Base-by-base conservation (phyloP, 176 grass and related monocot species). In the Aechmea fasciata region DNA sequence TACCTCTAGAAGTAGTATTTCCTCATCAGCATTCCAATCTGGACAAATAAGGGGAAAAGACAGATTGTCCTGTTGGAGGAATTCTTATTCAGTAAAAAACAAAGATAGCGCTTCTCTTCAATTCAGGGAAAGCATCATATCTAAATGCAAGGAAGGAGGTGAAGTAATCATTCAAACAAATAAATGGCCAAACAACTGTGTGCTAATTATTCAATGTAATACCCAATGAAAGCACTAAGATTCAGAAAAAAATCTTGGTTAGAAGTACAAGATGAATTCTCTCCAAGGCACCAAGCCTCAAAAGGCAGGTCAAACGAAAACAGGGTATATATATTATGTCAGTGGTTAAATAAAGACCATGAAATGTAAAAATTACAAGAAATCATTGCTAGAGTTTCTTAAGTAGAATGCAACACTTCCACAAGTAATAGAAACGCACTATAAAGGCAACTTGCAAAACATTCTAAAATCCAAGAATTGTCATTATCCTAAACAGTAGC, bases 1-100 rank as follows among this genome's bases (percentile, higher is more conserved):
- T 85, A 99, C 94, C 94, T 99, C 94, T 64, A 99, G 71, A 75
- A 99, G 89, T 63, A 99, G 84, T 78, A 99, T 99, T 83, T 99
- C 94, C 64, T 99, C 89, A 14, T 99, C 94, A 41, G 94, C 94
- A 82, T 99, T 99, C 94, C 94, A 99, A 77, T 99, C 94, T 51
- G 89, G 72, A 77, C 89, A 93, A 71, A 99, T 93, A 76, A 99
- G 82, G 11, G 77, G 94, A 65, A 99, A 99, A 65, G 94, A 90
- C 29, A 99, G 78, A 73, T 93, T 99, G 84, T 99, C 84, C 94
- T 99, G 89, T 85, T 73, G 71, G 69, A 80, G 23, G 84, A 73
- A 61, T 15, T 61, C 15, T 18, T 22, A 61, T 9, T 61, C 17
- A 61, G 20, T 61, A 61, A 61, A 22, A 17, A 61, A 61, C 0